Percentiles rank a stretch among this genome's conserved stretches.
phyloP scores from a whole-genome alignment of 2,329 filamentous ascomycete species.

The Alternaria sp. region DNA sequence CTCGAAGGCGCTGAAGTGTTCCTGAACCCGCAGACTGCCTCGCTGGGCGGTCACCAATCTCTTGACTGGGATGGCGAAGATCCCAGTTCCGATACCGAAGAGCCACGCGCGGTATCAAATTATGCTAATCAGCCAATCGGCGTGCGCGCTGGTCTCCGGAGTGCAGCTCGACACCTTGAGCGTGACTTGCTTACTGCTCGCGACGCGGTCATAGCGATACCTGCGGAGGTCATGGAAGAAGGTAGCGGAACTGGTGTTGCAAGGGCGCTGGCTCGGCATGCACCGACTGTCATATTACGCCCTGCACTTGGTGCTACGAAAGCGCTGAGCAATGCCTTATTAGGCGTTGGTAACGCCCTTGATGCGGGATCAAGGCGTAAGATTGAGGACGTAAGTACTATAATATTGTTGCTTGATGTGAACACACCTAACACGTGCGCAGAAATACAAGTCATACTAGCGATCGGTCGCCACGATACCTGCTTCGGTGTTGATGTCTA shows the following conservation, averaged over 20 bases:
- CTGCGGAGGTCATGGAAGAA: slow-evolving; percentile 88
- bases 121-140: slow-evolving; percentile 95
- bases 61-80: slow-evolving; percentile 62
- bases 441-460: slow-evolving; percentile 24
- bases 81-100: slow-evolving; percentile 70
- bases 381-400: slow-evolving; percentile 81
- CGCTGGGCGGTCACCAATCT: slow-evolving; percentile 29
- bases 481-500: neutral
- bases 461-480: neutral
- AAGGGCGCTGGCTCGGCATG: slow-evolving; percentile 77
- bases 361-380: slow-evolving; percentile 82
- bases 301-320: slow-evolving; percentile 91
- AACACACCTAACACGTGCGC: neutral
- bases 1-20: slow-evolving; percentile 88
- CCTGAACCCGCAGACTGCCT: slow-evolving; percentile 58
- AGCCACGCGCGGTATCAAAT: slow-evolving; percentile 81
- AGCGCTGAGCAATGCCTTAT: slow-evolving; percentile 84
- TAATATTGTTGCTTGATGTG: neutral
- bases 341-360: slow-evolving; percentile 91
- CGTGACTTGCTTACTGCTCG: slow-evolving; percentile 85
- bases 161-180: slow-evolving; percentile 82
- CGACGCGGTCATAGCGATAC: slow-evolving; percentile 94
- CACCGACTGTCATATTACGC: slow-evolving; percentile 90
- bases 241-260: slow-evolving; percentile 81
- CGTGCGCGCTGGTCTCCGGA: slow-evolving; percentile 83